Conservation (phyloP, 176 grass and related monocot genomes). For the Tuctoria greenei region DNA sequence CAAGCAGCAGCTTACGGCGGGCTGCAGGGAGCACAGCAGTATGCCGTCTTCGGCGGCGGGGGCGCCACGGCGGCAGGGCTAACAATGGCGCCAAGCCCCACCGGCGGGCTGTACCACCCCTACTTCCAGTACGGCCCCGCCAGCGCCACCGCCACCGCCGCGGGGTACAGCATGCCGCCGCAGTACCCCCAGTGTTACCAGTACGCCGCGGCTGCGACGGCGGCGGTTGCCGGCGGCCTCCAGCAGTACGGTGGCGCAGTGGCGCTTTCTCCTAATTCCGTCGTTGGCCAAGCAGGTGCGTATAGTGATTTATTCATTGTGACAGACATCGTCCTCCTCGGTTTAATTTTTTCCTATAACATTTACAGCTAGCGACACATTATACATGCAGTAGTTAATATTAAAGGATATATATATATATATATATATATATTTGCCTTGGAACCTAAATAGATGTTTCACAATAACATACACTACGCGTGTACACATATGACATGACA, state of each 20-base stretch:
- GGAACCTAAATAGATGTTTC: too few relatives aligned
- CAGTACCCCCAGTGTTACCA: conserved; percentile 42
- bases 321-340: too few relatives aligned
- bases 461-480: too few relatives aligned
- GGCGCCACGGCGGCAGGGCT: neutral
- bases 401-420: too few relatives aligned
- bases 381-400: too few relatives aligned
- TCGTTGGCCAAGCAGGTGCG: conserved; percentile 39
- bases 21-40: conserved; percentile 32
- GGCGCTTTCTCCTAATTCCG: conserved; percentile 17
- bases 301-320: too few relatives aligned
- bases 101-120: conserved; percentile 31
- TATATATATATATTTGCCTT: too few relatives aligned
- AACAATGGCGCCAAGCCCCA: neutral
- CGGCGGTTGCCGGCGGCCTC: conserved; percentile 22
- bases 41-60: conserved; percentile 17
- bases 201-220: conserved; percentile 4
- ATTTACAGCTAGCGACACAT: too few relatives aligned
- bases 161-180: conserved; percentile 25
- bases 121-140: conserved; percentile 26
- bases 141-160: neutral
- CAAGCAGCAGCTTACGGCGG: conserved; percentile 13
- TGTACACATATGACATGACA: neutral
- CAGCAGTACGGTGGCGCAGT: conserved; percentile 20
- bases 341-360: too few relatives aligned